These are phyloP conservation scores for Paratinospora sagittata DNA, from an alignment of 164 flowering plant species.

Conservation along the genomic window DNA sequence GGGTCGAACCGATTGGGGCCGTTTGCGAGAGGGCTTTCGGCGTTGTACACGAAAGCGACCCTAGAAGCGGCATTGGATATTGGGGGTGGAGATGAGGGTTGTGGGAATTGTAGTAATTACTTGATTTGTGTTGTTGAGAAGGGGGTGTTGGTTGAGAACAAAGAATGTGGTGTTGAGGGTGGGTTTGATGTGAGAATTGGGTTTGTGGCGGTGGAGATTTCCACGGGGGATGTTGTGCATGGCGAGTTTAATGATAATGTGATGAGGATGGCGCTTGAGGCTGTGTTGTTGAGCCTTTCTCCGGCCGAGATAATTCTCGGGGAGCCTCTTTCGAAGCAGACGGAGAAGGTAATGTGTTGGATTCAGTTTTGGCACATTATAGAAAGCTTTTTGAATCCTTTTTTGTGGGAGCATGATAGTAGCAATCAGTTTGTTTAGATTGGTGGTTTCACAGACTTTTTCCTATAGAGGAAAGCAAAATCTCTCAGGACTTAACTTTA, in stretches of 20 bases:
- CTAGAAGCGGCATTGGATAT: conserved; percentile 75
- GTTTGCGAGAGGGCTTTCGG: conserved; percentile 75
- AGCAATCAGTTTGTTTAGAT: too few species aligned
- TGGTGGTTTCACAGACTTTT: too few species aligned
- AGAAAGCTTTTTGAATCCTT: too few species aligned
- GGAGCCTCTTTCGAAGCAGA: conserved; percentile 65
- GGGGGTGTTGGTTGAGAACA: conserved; percentile 21
- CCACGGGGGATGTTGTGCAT: conserved; percentile 83
- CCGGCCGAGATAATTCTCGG: conserved; percentile 83
- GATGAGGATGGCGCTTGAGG: conserved; percentile 68
- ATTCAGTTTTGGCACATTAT: not conserved
- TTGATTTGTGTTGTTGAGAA: conserved; percentile 79
- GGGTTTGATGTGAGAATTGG: conserved; percentile 64
- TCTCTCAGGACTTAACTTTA: too few species aligned
- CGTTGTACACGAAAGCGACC: conserved; percentile 90
- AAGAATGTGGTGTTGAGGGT: conserved; percentile 28
- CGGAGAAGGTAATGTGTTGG: conserved; percentile 77
- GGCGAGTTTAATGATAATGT: conserved; percentile 76
- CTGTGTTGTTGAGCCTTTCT: conserved; percentile 59
- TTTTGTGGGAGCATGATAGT: too few species aligned
- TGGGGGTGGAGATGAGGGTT: conserved; percentile 62
- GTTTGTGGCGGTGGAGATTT: conserved; percentile 68
- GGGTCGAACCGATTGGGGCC: conserved; percentile 62
- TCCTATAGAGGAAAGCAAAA: too few species aligned
- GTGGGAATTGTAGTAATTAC: conserved; percentile 46